Evolutionary conservation across 495 filamentous ascomycete species (phyloP), one percentile per base, ranked within the genome.

Genomic region (Staphylotrichum longicolle): DNA sequence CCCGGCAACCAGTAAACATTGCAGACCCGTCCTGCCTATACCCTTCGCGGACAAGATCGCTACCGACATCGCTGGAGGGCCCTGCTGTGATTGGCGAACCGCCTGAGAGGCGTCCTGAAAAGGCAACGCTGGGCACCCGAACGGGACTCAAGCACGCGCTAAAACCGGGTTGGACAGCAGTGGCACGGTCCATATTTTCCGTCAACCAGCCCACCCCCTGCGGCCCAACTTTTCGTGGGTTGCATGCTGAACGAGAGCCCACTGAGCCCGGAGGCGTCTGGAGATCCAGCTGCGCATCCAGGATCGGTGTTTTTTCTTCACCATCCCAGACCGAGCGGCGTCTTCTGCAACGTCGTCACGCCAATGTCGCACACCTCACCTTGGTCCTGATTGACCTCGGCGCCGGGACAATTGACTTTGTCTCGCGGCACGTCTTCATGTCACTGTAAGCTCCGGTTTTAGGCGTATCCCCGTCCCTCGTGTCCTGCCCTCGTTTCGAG

Each of bases 371-470:
- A 33, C 59, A 32, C 56, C 45, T 53, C 46, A 20, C 37, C 48
- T 45, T 15, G 48, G 39, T 52, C 39, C 48, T 56, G 59, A 66
- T 58, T 57, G 62, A 68, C 52, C 7, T 41, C 53, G 39, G 34
- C 50, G 50, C 54, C 54, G 61, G 61, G 67, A 48, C 69, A 70
- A 70, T 69, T 68, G 67, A 63, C 52, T 65, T 67, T 69, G 67
- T 70, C 69, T 65, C 54, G 54, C 46, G 60, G 60, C 54, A 58
- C 54, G 34, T 61, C 59, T 68, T 68, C 58, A 65, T 66, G 70
- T 72, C 70, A 63, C 67, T 72, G 70, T 70, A 68, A 72, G 69
- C 57, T 62, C 48, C 46, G 1, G 8, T 27, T 27, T 27, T 27
- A 27, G 20, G 20, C 20, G 20, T 1, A 27, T 27, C 20, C 20